A percentile compares a stretch with the other conserved stretches of the same genome.
Evolutionary conservation across 2,329 filamentous ascomycete species (phyloP).

Genomic region (Mycogone perniciosa): DNA sequence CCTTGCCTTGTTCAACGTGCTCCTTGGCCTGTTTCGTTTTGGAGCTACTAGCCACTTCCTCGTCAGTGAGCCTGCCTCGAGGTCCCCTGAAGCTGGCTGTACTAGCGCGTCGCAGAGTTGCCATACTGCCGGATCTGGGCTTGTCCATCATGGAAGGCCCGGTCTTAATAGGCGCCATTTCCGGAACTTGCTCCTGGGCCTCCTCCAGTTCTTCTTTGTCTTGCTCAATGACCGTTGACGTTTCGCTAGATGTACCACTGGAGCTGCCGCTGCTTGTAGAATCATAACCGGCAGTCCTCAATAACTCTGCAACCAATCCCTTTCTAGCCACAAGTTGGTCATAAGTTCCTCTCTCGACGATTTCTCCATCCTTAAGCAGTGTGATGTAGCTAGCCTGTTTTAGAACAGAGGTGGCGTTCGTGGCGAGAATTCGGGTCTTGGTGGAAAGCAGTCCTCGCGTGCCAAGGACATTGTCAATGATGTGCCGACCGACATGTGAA

Average conservation of each 20-base stretch:
- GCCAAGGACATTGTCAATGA: conserved; percentile 91
- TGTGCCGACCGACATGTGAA: conserved; percentile 89
- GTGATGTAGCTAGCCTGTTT: conserved; percentile 85
- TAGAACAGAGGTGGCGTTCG: conserved; percentile 88
- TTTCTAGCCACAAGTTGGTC: conserved; percentile 89
- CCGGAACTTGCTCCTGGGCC: conserved; percentile 68
- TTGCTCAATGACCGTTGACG: conserved; percentile 52
- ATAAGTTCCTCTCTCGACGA: conserved; percentile 85
- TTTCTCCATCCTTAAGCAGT: conserved; percentile 73
- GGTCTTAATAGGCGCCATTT: conserved; percentile 67
- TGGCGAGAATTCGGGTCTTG: conserved; percentile 89
- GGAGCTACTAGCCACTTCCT: conserved; percentile 64
- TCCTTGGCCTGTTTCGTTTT: conserved; percentile 86
- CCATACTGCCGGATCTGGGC: conserved; percentile 61
- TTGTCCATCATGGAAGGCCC: conserved; percentile 43
- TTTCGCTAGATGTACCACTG: conserved; percentile 44
- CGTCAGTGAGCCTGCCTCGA: conserved; percentile 75
- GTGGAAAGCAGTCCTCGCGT: conserved; percentile 71
- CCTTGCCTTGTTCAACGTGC: conserved; percentile 87
- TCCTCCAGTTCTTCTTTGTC: conserved; percentile 67
- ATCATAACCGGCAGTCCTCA: conserved; percentile 66
- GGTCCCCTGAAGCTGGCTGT: conserved; percentile 84
- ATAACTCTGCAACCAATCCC: conserved; percentile 77
- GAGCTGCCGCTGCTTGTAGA: conserved; percentile 43
- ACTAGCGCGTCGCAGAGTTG: conserved; percentile 82